These are phyloP conservation scores for Rhynchosporium graminicola DNA, from an alignment of 2,329 filamentous ascomycete genomes.

Conservation along the genomic window DNA sequence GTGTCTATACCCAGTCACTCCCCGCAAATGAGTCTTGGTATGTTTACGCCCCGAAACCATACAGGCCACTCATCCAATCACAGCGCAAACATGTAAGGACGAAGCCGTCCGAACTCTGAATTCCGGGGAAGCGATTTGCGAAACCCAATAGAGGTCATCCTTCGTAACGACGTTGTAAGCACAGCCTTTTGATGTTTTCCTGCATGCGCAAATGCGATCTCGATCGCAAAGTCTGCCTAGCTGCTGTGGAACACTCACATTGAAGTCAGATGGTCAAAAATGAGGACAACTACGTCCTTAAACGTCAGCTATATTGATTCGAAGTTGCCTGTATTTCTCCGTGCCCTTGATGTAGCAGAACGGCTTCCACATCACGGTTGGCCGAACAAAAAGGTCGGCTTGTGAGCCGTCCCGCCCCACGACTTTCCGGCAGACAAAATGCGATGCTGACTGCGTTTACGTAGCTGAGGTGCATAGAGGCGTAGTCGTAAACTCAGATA, in stretches of 20 bases:
- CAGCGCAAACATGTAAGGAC: not conserved
- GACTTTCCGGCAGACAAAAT: not conserved
- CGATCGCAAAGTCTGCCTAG: too few species aligned
- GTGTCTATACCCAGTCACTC: not conserved
- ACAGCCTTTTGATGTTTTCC: too few species aligned
- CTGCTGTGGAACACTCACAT: too few species aligned
- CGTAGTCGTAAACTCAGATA: too few species aligned
- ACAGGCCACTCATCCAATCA: not conserved
- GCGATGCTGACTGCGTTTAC: not conserved
- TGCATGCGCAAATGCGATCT: too few species aligned
- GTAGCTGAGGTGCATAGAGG: too few species aligned
- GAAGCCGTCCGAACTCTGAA: conserved; percentile 2
- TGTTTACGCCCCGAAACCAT: not conserved
- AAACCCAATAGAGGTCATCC: not conserved
- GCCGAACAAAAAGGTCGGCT: not conserved
- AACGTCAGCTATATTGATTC: too few species aligned
- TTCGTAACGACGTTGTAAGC: conserved; percentile 1
- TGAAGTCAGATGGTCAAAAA: too few species aligned
- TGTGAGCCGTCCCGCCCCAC: not conserved
- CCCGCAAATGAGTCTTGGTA: conserved; percentile 9
- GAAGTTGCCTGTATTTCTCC: too few species aligned
- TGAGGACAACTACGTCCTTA: too few species aligned
- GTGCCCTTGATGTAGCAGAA: not conserved
- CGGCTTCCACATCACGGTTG: not conserved
- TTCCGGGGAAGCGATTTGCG: not conserved